Evolutionary conservation across 176 grass and related monocot species (phyloP).

Genomic region (Paspalum vaginatum): DNA sequence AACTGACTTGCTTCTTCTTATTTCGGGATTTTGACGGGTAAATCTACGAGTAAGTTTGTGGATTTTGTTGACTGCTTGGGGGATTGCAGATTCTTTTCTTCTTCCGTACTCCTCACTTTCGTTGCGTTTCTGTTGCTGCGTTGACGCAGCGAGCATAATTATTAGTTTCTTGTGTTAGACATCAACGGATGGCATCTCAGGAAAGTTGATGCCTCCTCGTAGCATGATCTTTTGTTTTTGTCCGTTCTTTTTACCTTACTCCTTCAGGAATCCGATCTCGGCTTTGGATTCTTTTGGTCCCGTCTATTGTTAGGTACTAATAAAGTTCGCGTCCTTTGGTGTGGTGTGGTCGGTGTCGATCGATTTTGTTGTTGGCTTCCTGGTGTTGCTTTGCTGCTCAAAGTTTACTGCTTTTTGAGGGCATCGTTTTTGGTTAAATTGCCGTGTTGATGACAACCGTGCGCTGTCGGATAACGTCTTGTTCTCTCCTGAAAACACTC

Average conservation of each 20-base stretch:
- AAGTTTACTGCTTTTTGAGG: slow-evolving; percentile 23
- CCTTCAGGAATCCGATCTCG: slow-evolving; percentile 11
- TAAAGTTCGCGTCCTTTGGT: slow-evolving; percentile 25
- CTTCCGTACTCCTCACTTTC: background rate
- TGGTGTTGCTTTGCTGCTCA: slow-evolving; percentile 31
- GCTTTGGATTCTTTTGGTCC: slow-evolving; percentile 35
- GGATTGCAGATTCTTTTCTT: background rate
- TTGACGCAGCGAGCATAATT: slow-evolving; percentile 11
- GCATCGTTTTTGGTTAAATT: slow-evolving; percentile 29
- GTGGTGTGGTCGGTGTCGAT: slow-evolving; percentile 15
- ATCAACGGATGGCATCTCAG: slow-evolving; percentile 3
- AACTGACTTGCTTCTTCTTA: background rate
- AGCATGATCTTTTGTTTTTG: background rate
- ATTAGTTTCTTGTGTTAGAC: background rate
- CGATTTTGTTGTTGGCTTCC: slow-evolving; percentile 41
- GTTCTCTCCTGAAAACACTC: background rate
- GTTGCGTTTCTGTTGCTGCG: background rate
- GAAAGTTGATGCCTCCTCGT: background rate
- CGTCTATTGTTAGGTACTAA: slow-evolving; percentile 15
- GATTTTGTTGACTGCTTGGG: background rate
- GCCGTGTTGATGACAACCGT: slow-evolving; percentile 4
- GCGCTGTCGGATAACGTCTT: background rate
- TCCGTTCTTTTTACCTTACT: slow-evolving; percentile 19
- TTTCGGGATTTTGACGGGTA: background rate
- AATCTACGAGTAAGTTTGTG: slow-evolving; percentile 14